These are phyloP conservation scores for Wickerhamomyces ciferrii DNA, from an alignment of 805 yeast genomes.

Conservation along the genomic window DNA sequence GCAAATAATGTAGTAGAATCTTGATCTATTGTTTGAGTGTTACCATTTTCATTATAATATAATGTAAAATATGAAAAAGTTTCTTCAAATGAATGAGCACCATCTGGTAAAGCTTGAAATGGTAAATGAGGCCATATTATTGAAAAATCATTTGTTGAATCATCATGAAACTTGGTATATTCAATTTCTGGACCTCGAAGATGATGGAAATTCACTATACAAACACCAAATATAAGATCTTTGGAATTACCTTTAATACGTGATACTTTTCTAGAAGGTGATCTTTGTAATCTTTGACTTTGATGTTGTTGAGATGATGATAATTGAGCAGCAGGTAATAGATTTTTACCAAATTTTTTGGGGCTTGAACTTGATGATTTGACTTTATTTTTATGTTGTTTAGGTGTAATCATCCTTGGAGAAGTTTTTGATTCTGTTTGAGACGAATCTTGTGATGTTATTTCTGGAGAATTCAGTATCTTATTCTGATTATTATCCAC, in stretches of 20 bases:
- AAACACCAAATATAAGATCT: slow-evolving; percentile 65
- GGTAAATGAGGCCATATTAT: slow-evolving; percentile 81
- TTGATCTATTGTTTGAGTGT: slow-evolving; percentile 33
- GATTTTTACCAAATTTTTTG: not conserved
- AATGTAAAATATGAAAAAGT: slow-evolving; percentile 88
- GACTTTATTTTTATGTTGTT: not conserved
- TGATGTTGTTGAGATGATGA: not conserved
- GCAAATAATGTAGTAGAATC: slow-evolving; percentile 77
- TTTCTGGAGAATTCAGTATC: not conserved
- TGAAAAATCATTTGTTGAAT: slow-evolving; percentile 27
- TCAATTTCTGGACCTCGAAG: slow-evolving; percentile 92
- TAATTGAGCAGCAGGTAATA: not conserved
- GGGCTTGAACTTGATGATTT: not conserved
- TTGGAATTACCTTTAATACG: slow-evolving; percentile 13
- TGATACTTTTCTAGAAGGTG: slow-evolving; percentile 12
- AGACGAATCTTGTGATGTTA: not conserved
- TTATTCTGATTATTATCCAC: too few relatives aligned
- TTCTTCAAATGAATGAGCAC: slow-evolving; percentile 90
- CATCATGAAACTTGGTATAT: slow-evolving; percentile 63
- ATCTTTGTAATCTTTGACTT: not conserved
- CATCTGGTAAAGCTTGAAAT: slow-evolving; percentile 95
- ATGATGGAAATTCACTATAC: slow-evolving; percentile 92
- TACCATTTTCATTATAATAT: slow-evolving; percentile 53
- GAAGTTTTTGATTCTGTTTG: not conserved
- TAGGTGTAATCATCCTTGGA: not conserved